Conservation (phyloP, 1,284 basidiomycete species). For the Laetiporus sulphureus region DNA sequence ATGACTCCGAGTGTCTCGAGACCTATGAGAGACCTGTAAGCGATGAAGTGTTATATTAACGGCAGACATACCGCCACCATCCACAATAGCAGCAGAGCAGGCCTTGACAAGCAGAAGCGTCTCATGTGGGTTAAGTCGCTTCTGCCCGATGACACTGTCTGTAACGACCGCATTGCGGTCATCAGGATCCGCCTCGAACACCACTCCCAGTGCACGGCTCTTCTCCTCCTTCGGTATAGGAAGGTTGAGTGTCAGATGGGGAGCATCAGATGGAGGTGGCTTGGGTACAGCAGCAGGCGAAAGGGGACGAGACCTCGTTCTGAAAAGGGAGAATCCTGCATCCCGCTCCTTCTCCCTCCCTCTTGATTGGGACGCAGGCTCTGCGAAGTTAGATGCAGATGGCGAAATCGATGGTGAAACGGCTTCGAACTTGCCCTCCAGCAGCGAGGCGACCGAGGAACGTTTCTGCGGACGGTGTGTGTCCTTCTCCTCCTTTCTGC, state of each 20-base stretch:
- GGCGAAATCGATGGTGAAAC: constrained; percentile 51
- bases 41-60: background rate
- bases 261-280: constrained; percentile 24
- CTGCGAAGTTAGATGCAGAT: constrained; percentile 34
- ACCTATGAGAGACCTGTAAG: constrained; percentile 33
- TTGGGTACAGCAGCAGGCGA: constrained; percentile 27
- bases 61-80: constrained; percentile 40
- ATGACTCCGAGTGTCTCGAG: constrained; percentile 72
- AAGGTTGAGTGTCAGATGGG: constrained; percentile 56
- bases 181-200: constrained; percentile 54
- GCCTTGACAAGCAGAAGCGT: constrained; percentile 53
- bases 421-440: constrained; percentile 69
- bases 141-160: constrained; percentile 48
- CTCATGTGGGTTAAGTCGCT: constrained; percentile 51
- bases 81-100: constrained; percentile 55
- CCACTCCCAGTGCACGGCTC: constrained; percentile 42
- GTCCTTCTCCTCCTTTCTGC: constrained; percentile 58
- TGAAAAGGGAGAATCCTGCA: constrained; percentile 40
- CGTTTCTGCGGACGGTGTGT: constrained; percentile 29
- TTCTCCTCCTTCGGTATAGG: constrained; percentile 43
- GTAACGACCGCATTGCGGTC: constrained; percentile 27
- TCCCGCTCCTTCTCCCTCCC: constrained; percentile 32
- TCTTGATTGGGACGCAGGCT: constrained; percentile 18
- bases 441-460: constrained; percentile 38
- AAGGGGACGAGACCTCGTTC: constrained; percentile 35